Evolutionary conservation across 192 early-diverging fungal genomes (phyloP).

Genomic region (Coemansia sp.): DNA sequence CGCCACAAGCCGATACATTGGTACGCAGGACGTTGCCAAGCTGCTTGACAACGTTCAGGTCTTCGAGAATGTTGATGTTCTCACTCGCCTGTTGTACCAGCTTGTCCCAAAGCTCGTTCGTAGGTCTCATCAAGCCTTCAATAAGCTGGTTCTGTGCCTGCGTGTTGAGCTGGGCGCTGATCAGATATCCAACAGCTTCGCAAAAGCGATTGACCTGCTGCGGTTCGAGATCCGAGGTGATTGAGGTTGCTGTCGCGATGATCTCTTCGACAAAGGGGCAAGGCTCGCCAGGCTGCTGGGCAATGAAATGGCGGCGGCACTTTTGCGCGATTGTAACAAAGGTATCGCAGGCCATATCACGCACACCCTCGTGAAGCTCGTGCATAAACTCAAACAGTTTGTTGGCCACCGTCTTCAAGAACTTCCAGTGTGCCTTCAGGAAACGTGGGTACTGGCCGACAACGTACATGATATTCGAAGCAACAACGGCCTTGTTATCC

Average conservation of each 20-base stretch:
- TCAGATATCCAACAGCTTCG: slow-evolving; percentile 97
- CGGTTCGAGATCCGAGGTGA: slow-evolving; percentile 87
- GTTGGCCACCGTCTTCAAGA: slow-evolving; percentile 99
- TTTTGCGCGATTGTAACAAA: slow-evolving; percentile 99
- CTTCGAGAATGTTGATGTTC: slow-evolving; percentile 72
- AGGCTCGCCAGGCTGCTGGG: slow-evolving; percentile 86
- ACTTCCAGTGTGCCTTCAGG: slow-evolving; percentile 99
- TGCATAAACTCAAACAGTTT: slow-evolving; percentile 99
- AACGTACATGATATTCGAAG: slow-evolving; percentile 99
- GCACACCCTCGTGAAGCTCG: slow-evolving; percentile 98
- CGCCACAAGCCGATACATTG: slow-evolving; percentile 88
- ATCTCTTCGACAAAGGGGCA: slow-evolving; percentile 98
- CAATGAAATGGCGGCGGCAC: slow-evolving; percentile 93
- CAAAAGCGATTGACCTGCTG: slow-evolving; percentile 98
- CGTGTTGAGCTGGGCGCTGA: slow-evolving; percentile 86
- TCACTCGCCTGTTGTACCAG: slow-evolving; percentile 76
- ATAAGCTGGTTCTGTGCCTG: slow-evolving; percentile 81
- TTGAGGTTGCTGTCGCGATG: slow-evolving; percentile 70
- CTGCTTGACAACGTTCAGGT: slow-evolving; percentile 80
- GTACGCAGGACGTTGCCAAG: slow-evolving; percentile 93
- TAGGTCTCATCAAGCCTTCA: slow-evolving; percentile 80
- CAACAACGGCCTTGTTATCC: slow-evolving; percentile 99
- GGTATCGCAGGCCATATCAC: slow-evolving; percentile 99
- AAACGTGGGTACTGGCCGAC: slow-evolving; percentile 99
- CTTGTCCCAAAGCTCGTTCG: slow-evolving; percentile 86